Evolutionary conservation across 179 eudicot species (phyloP), one percentile per base, ranked within the genome.

Genomic region (Beta lomatogona): DNA sequence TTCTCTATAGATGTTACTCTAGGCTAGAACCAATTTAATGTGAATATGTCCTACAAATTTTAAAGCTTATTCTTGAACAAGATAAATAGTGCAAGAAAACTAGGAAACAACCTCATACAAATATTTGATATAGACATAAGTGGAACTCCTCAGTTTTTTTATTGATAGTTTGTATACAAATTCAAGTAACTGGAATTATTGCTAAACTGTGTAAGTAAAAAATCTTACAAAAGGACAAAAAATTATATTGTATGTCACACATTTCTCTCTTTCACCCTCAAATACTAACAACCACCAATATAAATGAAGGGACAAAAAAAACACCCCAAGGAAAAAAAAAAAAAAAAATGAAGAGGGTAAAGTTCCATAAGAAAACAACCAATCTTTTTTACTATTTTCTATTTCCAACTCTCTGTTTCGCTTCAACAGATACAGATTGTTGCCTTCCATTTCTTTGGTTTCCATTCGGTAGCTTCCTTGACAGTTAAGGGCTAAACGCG

Each of bases 391-490:
- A 92, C 86, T 91, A 92, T 85, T 92, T 95, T 74, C 93, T 88
- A 63, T 55, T 88, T 66, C 89, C 94, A 21, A 69, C 63, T 85
- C 92, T 96, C 61, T 96, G 82, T 84, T 91, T 96, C 19, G 81
- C 83, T 75, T 90, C 98, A 46, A 88, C 84, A 44, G 92, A 82
- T 67, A 80, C 57, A 11, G 81, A 82, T 65, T 88, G 87, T 66
- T 73, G 97, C 84, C 91, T 88, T 79, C 94, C 94, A 63, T 25
- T 89, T 72, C 87, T 86, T 77, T 79, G 90, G 60, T 82, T 76
- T 77, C 89, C 91, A 65, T 85, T 91, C 52, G 80, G 85, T 73
- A 83, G 71, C 85, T 96, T 94, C 78, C 85, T 85, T 48, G 90
- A 85, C 19, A 88, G 92, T 11, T 92, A 87, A 46, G 92, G 84